Base-by-base conservation (phyloP, 1,139 yeast species). In the Saccharomyces hybrid region DNA sequence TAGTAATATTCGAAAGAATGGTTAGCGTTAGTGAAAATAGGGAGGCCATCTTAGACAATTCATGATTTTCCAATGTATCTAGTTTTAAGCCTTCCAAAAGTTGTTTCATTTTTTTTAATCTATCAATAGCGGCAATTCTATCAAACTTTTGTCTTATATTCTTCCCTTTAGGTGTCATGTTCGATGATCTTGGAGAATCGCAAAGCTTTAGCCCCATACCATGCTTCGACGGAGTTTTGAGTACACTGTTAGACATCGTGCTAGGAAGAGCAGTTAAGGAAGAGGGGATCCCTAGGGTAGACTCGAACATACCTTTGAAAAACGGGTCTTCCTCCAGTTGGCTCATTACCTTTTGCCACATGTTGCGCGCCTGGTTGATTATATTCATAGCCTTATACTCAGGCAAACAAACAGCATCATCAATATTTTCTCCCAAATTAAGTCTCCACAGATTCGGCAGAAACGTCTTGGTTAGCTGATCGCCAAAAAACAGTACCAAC, bases 241-340 rank as follows among this genome's bases (percentile, higher is more conserved):
- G 46, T 1, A 48, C 29, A 4, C 49, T 50, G 14, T 56, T 57
- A 4, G 49, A 8, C 52, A 8, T 54, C 49, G 3, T 52, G 47
- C 2, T 50, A 9, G 9, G 34, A 19, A 44, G 14, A 7, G 52
- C 52, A 27, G 16, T 27, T 48, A 31, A 26, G 38, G 62, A 62
- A 11, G 78, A 74, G 0, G 82, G 82, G 8, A 76, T 66, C 2
- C 79, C 74, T 57, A 77, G 63, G 0, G 79, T 78, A 1, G 82
- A 76, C 50, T 79, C 82, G 52, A 73, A 76, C 44, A 78, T 62
- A 27, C 75, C 74, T n/a, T 76, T 73, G 58, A 74, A 76, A 28
- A 77, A 73, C 0, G 82, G 79, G 59, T 79, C 81, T 6, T 61
- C 55, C 44, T 69, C 71, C 57, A 73, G 57, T 6, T 65, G 65